Evolutionary conservation across 345 rosid species (phyloP), one percentile per base, ranked within the genome.

Genomic region (Iberis pinnata): DNA sequence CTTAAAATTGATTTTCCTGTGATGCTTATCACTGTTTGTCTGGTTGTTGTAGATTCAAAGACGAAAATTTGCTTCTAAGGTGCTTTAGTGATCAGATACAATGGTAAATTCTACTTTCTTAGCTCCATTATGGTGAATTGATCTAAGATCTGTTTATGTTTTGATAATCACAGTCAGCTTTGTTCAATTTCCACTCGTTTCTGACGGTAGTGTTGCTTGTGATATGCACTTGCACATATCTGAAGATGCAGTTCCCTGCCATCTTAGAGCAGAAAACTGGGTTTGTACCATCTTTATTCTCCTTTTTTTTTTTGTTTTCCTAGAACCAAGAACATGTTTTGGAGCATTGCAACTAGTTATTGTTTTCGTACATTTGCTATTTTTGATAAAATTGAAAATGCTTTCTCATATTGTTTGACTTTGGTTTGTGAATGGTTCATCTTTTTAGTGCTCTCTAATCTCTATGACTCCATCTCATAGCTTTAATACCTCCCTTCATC

Each of bases 241-340:
- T 93, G 38, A 92, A 83, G 85, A 78, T 92, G 97, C 98, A 92
- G 33, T 92, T 92, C 68, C 95, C 98, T 12, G 88, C 97, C 46
- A 78, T 88, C 51, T 72, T 92, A 43, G 97, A 88, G 68, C 95
- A 85, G 63, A 85, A 84, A 72, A 92, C 83, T 37, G 97, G 99
- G 97, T 88, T 45, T 53, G 70, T 64, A 18, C 15, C 69, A 54
- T 73, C 40, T 27, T 8, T 47, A 16, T 10, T 42, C 40, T 29
- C 14, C 10, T 7, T 41, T 24, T 6, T 22, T 12, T 1, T 33
- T 33, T 45, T 18, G 20, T 8, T 5, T 19, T 22, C 2, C 2
- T 5, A 6, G 10, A 19, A 7, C 32, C 9, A 9, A 41, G 18
- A 62, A 52, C 29, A 50, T 17, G 2, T 50, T 19, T 31, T 9